Percentiles rank a stretch among this genome's conserved stretches.
These are phyloP conservation scores for Ballota nigra DNA, from an alignment of 257 asterid species.

Conservation along the genomic window DNA sequence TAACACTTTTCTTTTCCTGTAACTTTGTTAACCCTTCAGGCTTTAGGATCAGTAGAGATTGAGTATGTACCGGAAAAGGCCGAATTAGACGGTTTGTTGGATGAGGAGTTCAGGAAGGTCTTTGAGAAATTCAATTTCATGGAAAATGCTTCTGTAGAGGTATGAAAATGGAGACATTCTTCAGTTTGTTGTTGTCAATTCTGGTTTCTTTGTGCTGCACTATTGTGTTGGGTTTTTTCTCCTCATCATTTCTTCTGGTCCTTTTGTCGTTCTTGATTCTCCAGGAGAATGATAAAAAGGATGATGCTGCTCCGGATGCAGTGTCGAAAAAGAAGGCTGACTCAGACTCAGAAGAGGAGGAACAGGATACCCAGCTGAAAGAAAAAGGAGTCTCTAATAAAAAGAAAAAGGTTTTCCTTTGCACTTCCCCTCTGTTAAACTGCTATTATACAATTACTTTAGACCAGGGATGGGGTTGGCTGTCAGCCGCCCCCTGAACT, in stretches of 20 bases:
- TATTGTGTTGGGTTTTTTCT: background rate
- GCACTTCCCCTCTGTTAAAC: background rate
- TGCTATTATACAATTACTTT: background rate
- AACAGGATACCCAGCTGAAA: slow-evolving; percentile 68
- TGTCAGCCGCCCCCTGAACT: background rate
- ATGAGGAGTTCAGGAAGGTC: slow-evolving; percentile 80
- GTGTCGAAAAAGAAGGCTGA: slow-evolving; percentile 63
- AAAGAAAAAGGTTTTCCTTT: slow-evolving; percentile 76
- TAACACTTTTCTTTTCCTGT: background rate
- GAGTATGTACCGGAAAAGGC: slow-evolving; percentile 92
- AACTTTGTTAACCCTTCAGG: slow-evolving; percentile 30
- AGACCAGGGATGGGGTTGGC: background rate
- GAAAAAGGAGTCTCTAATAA: slow-evolving; percentile 84
- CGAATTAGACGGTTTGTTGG: slow-evolving; percentile 58
- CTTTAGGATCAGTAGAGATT: slow-evolving; percentile 65
- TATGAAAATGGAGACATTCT: slow-evolving; percentile 27
- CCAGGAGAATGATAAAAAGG: slow-evolving; percentile 72
- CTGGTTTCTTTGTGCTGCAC: background rate
- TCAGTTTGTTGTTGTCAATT: background rate
- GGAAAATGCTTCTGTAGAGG: slow-evolving; percentile 59
- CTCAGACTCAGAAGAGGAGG: slow-evolving; percentile 89
- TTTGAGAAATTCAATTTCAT: slow-evolving; percentile 80
- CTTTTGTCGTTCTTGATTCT: background rate
- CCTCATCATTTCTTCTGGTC: background rate
- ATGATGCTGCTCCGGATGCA: slow-evolving; percentile 54